Evolutionary conservation across 2,329 filamentous ascomycete species (phyloP).

Genomic region (Aspergillus felis): DNA sequence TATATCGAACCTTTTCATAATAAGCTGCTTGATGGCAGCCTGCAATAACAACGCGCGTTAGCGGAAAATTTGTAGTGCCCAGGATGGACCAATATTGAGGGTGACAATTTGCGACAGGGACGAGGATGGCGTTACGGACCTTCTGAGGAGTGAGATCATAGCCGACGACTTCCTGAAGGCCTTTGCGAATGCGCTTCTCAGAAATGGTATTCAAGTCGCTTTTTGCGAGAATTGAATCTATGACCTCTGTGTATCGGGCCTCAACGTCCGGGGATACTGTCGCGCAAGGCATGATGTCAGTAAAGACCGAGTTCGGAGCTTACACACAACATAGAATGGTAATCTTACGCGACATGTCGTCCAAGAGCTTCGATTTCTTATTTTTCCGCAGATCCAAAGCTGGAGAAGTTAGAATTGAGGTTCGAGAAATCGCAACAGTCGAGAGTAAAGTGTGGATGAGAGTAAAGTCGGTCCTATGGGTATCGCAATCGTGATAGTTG

Average conservation of each 20-base stretch:
- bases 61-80: conserved; percentile 3
- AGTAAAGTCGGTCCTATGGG: not conserved
- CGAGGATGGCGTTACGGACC: conserved; percentile 38
- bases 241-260: conserved; percentile 54
- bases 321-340: conserved; percentile 17
- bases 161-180: conserved; percentile 56
- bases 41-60: conserved; percentile 31
- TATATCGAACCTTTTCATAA: conserved; percentile 70
- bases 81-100: not conserved
- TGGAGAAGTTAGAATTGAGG: conserved; percentile 4
- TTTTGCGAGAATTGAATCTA: conserved; percentile 58
- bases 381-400: not conserved
- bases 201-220: conserved; percentile 63
- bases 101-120: conserved; percentile 8
- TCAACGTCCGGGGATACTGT: conserved; percentile 49
- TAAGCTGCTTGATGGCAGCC: conserved; percentile 67
- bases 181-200: conserved; percentile 62
- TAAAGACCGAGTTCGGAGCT: conserved; percentile 15
- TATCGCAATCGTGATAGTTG: conserved; percentile 8
- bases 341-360: conserved; percentile 38
- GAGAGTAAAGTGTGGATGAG: not conserved
- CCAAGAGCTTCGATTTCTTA: conserved; percentile 6
- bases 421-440: conserved; percentile 8
- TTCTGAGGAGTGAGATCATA: conserved; percentile 61
- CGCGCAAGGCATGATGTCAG: conserved; percentile 18